These are phyloP conservation scores for Antrodiella citrinella DNA, from an alignment of 768 basidiomycete genomes.

Conservation along the genomic window DNA sequence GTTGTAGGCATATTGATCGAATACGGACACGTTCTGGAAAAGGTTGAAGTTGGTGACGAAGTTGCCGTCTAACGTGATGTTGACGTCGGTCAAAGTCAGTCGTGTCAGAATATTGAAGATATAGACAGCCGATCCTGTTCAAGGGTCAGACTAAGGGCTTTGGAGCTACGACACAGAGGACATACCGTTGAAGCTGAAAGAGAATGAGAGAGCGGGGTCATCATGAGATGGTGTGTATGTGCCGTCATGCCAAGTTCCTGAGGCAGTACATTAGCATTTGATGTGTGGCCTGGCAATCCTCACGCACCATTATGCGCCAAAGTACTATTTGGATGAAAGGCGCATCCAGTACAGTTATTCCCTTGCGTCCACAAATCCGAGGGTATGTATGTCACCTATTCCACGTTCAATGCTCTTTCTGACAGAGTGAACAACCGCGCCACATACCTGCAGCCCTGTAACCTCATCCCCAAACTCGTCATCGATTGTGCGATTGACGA, in stretches of 20 bases:
- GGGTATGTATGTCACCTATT: not conserved
- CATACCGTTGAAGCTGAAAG: not conserved
- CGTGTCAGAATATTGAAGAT: not conserved
- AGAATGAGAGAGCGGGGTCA: not conserved
- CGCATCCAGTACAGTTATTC: not conserved
- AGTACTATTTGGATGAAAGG: not conserved
- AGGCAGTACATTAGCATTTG: not conserved
- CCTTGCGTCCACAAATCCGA: not conserved
- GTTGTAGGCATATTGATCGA: not conserved
- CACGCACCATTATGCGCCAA: not conserved
- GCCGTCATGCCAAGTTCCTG: not conserved
- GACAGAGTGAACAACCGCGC: not conserved
- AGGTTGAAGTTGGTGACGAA: not conserved
- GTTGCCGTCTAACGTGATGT: not conserved
- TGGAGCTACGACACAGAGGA: not conserved
- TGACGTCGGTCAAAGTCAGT: not conserved
- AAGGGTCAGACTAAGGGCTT: not conserved
- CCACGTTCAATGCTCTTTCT: not conserved
- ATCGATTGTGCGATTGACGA: not conserved
- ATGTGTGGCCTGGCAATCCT: not conserved
- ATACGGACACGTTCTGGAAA: not conserved
- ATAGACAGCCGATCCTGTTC: not conserved
- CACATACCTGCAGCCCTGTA: not conserved
- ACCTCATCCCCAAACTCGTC: not conserved
- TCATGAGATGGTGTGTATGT: not conserved